Conservation (phyloP, 768 basidiomycete genomes). For the Mycena olivaceomarginata region DNA sequence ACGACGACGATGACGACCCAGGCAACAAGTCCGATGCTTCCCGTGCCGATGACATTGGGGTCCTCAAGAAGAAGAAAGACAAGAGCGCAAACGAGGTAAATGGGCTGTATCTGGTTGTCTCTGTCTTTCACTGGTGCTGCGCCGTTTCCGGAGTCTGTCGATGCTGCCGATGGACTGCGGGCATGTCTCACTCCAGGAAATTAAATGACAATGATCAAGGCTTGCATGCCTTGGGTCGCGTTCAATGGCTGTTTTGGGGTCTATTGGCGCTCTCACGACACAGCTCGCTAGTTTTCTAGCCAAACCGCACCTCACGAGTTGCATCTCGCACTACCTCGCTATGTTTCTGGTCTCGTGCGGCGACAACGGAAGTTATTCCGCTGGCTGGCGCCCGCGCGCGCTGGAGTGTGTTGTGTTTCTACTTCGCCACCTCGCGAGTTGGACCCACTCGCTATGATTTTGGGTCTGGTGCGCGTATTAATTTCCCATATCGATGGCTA, state of each 20-base stretch:
- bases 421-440: not conserved
- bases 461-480: not conserved
- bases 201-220: not conserved
- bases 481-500: not conserved
- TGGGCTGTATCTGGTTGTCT: conserved; percentile 13
- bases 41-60: conserved; percentile 52
- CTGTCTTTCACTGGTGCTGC: not conserved
- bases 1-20: conserved; percentile 53
- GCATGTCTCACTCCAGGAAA: not conserved
- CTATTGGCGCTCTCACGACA: not conserved
- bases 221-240: not conserved
- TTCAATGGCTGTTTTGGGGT: not conserved
- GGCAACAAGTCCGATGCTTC: conserved; percentile 41
- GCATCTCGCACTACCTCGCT: not conserved
- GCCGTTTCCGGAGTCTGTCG: not conserved
- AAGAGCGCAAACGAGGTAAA: conserved; percentile 70
- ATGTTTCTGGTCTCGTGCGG: not conserved
- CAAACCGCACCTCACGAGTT: conserved; percentile 1
- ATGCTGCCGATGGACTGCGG: conserved; percentile 20
- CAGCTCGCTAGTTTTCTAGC: not conserved
- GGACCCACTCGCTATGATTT: not conserved
- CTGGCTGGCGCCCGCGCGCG: too few species aligned
- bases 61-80: conserved; percentile 67
- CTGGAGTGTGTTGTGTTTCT: too few species aligned
- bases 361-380: too few species aligned